phyloP scores from a whole-genome alignment of 805 yeast genomes.

The Candida michaelii region DNA sequence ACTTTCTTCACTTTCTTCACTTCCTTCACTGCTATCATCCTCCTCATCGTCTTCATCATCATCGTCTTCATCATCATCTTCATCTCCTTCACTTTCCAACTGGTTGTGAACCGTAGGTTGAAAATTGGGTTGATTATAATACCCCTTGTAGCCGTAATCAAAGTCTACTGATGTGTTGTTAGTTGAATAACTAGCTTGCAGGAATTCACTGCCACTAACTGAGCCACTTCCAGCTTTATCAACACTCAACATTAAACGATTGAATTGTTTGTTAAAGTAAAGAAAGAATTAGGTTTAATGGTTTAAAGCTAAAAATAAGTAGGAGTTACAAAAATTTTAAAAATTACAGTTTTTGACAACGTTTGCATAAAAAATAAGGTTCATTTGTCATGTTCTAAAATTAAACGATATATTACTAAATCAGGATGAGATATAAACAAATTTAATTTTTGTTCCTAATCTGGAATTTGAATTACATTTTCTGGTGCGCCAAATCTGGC shows the following conservation, averaged over 20 bases:
- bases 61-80: conserved; percentile 11
- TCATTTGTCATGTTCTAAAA: conserved; percentile 1
- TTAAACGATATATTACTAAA: background rate
- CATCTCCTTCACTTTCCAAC: conserved; percentile 10
- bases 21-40: conserved; percentile 14
- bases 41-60: conserved; percentile 13
- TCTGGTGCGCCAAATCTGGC: background rate
- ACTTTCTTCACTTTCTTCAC: conserved; percentile 8
- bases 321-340: background rate
- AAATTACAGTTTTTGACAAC: background rate
- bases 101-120: too few species aligned
- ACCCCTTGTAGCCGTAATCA: conserved; percentile 2
- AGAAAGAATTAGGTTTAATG: background rate
- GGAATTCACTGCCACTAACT: conserved; percentile 33
- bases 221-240: conserved; percentile 14
- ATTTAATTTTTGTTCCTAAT: conserved; percentile 1
- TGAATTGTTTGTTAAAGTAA: background rate
- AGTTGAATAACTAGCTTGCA: conserved; percentile 21
- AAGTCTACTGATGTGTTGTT: conserved; percentile 14
- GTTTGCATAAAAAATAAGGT: background rate
- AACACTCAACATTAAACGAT: conserved; percentile 4
- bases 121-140: conserved; percentile 6
- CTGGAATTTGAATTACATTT: conserved; percentile 1
- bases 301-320: background rate
- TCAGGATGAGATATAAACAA: conserved; percentile 1